Conservation (phyloP, 768 basidiomycete species). For the Wakefieldia striispora region DNA sequence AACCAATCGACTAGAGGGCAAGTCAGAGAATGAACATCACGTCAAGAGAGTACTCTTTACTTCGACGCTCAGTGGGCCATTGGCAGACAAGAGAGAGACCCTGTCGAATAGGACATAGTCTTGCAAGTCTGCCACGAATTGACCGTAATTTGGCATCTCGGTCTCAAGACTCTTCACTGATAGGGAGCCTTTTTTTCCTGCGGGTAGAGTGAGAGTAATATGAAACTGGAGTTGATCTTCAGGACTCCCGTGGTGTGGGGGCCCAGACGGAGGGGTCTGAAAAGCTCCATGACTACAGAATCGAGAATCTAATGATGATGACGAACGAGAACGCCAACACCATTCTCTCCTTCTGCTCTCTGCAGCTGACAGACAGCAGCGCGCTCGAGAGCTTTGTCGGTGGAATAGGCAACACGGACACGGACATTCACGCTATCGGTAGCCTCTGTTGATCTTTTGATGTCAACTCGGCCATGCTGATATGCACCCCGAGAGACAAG, state of each 20-base stretch:
- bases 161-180: constrained; percentile 45
- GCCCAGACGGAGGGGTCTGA: constrained; percentile 32
- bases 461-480: constrained; percentile 28
- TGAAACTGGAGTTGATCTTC: constrained; percentile 32
- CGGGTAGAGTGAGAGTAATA: constrained; percentile 39
- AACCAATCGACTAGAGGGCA: constrained; percentile 33
- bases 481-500: constrained; percentile 29
- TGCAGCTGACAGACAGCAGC: constrained; percentile 32
- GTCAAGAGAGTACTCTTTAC: constrained; percentile 20
- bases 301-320: background rate
- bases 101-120: constrained; percentile 36
- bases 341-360: constrained; percentile 22
- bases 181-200: constrained; percentile 20
- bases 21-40: background rate
- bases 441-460: constrained; percentile 29
- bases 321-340: constrained; percentile 36
- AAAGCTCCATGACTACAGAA: background rate
- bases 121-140: constrained; percentile 36
- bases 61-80: constrained; percentile 34
- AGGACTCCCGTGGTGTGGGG: background rate
- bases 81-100: constrained; percentile 36
- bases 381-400: constrained; percentile 16
- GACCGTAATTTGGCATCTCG: constrained; percentile 37
- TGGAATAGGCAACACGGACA: constrained; percentile 24
- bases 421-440: constrained; percentile 30